Evolutionary conservation across 352 stramenopile species (phyloP).

Genomic region (Pythium vanterpoolii): DNA sequence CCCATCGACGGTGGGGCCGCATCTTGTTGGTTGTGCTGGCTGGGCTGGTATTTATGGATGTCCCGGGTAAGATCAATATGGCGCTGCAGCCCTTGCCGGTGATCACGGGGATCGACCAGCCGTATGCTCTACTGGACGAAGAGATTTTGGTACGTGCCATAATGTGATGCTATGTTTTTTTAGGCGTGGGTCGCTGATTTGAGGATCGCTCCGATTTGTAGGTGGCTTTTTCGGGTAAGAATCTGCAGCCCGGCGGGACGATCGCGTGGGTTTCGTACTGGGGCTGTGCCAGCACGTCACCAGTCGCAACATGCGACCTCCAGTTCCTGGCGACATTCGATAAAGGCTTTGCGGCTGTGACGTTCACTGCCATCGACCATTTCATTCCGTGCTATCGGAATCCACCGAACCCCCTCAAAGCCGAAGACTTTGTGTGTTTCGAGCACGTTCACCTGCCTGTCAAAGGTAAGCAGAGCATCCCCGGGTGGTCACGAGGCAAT

Average conservation of each 20-base stretch:
- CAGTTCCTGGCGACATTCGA: constrained; percentile 67
- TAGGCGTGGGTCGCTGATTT: neutral
- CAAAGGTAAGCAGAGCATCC: constrained; percentile 77
- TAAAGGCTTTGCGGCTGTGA: constrained; percentile 59
- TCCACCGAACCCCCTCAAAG: constrained; percentile 69
- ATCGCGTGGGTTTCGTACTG: constrained; percentile 81
- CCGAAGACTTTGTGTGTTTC: constrained; percentile 70
- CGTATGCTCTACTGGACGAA: constrained; percentile 70
- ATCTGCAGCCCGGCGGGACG: constrained; percentile 69
- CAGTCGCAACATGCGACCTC: constrained; percentile 62
- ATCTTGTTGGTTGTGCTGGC: constrained; percentile 46
- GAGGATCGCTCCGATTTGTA: constrained; percentile 3
- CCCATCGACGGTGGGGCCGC: constrained; percentile 49
- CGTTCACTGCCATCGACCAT: constrained; percentile 70
- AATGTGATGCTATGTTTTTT: neutral
- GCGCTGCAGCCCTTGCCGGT: constrained; percentile 51
- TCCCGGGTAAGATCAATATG: constrained; percentile 44
- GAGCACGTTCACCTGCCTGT: constrained; percentile 65
- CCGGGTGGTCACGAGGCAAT: constrained; percentile 54
- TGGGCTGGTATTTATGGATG: constrained; percentile 41
- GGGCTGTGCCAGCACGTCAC: constrained; percentile 62
- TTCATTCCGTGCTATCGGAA: constrained; percentile 87
- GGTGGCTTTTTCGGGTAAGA: constrained; percentile 61
- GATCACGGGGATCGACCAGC: constrained; percentile 58
- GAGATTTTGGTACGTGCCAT: constrained; percentile 43